A percentile compares a stretch with the other conserved stretches of the same genome.
Conservation (phyloP, 2,329 filamentous ascomycete genomes). For the Aspergillus ruber region DNA sequence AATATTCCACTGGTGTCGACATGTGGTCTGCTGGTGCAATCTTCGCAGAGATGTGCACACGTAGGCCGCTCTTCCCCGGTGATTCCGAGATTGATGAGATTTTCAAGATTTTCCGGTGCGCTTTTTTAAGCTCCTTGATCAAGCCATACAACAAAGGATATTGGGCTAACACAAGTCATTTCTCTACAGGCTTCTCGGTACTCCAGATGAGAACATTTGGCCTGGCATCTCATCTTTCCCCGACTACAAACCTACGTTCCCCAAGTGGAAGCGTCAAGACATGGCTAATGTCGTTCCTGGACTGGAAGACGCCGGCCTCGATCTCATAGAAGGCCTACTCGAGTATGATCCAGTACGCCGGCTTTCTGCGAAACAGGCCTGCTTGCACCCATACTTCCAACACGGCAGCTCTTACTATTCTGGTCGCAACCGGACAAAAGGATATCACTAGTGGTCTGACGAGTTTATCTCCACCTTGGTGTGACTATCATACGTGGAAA, state of each 20-base stretch:
- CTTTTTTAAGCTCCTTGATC: neutral
- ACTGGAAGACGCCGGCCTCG: conserved; percentile 57
- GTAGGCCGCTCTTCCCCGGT: conserved; percentile 85
- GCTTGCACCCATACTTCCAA: conserved; percentile 75
- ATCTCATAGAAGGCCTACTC: conserved; percentile 59
- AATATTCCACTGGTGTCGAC: conserved; percentile 90
- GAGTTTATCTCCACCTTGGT: conserved; percentile 1
- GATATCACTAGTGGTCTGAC: conserved; percentile 28
- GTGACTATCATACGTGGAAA: too few species aligned
- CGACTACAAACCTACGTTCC: conserved; percentile 87
- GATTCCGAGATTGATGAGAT: conserved; percentile 93
- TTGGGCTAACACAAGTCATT: conserved; percentile 14
- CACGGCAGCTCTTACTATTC: conserved; percentile 45
- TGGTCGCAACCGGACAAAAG: conserved; percentile 34
- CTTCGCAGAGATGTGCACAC: conserved; percentile 93
- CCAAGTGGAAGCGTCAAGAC: conserved; percentile 75
- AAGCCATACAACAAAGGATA: conserved; percentile 2
- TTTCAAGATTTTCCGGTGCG: conserved; percentile 86
- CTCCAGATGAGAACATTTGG: conserved; percentile 75
- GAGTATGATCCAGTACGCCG: conserved; percentile 82
- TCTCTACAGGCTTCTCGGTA: conserved; percentile 61
- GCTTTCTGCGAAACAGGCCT: conserved; percentile 83
- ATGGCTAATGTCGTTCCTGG: conserved; percentile 60
- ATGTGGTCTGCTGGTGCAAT: conserved; percentile 96
- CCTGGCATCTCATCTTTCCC: conserved; percentile 91